phyloP scores from a whole-genome alignment of 2,329 filamentous ascomycete genomes.

The Balansia obtecta region DNA sequence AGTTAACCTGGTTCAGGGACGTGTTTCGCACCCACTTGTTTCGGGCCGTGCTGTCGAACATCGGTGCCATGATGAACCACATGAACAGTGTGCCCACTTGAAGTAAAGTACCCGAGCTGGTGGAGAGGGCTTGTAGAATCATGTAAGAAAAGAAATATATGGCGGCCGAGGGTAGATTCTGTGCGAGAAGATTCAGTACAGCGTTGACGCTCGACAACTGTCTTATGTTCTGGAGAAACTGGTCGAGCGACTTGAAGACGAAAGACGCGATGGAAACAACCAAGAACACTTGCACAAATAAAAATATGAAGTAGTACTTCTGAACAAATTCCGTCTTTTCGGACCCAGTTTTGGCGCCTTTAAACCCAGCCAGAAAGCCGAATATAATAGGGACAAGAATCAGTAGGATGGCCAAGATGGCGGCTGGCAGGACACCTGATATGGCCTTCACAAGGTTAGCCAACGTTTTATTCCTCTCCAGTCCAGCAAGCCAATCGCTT shows the following conservation, averaged over 20 bases:
- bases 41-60: slow-evolving; percentile 69
- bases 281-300: slow-evolving; percentile 91
- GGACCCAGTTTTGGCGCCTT: slow-evolving; percentile 73
- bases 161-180: slow-evolving; percentile 70
- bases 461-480: slow-evolving; percentile 45
- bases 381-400: slow-evolving; percentile 73
- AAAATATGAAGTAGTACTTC: slow-evolving; percentile 82
- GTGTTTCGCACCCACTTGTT: slow-evolving; percentile 83
- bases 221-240: slow-evolving; percentile 42
- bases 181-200: slow-evolving; percentile 60
- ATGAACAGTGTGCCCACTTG: slow-evolving; percentile 68
- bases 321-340: slow-evolving; percentile 75
- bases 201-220: slow-evolving; percentile 42
- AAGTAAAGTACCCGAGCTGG: slow-evolving; percentile 77
- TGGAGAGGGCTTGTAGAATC: slow-evolving; percentile 84
- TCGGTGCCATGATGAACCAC: slow-evolving; percentile 70
- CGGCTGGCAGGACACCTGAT: slow-evolving; percentile 75
- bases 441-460: slow-evolving; percentile 51
- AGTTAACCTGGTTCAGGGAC: slow-evolving; percentile 61
- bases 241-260: slow-evolving; percentile 48
- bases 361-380: slow-evolving; percentile 55
- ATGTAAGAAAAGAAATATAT: slow-evolving; percentile 99
- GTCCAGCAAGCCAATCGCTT: slow-evolving; percentile 58
- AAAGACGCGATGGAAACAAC: slow-evolving; percentile 79
- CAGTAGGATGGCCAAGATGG: slow-evolving; percentile 65